Percentiles rank a stretch among this genome's conserved stretches.
phyloP scores from a whole-genome alignment of 1,284 basidiomycete species.

The Naganishia sp. region DNA sequence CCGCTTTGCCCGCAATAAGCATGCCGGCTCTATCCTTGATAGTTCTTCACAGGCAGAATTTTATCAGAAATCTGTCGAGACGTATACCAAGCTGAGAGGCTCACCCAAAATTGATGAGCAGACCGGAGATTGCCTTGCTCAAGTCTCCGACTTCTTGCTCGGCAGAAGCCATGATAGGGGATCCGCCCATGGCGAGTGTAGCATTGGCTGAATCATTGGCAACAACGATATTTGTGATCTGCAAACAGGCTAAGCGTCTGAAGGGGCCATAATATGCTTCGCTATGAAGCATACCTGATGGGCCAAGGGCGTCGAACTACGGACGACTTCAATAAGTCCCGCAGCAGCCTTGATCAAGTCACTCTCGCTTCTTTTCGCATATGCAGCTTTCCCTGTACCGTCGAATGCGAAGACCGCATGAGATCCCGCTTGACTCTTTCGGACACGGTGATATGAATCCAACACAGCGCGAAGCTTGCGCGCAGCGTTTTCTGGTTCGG shows the following conservation, averaged over 20 bases:
- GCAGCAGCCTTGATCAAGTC: slow-evolving; percentile 53
- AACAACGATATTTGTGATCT: slow-evolving; percentile 91
- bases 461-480: slow-evolving; percentile 47
- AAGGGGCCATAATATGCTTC: too few species aligned
- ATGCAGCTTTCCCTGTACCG: slow-evolving; percentile 2
- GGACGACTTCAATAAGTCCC: slow-evolving; percentile 60
- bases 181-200: slow-evolving; percentile 82
- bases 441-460: slow-evolving; percentile 37
- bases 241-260: neutral
- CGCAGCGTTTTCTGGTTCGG: slow-evolving; percentile 65
- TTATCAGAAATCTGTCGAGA: neutral
- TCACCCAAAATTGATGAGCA: slow-evolving; percentile 84
- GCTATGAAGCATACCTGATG: slow-evolving; percentile 64
- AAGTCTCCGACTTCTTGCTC: slow-evolving; percentile 82
- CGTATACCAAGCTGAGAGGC: neutral
- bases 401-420: slow-evolving; percentile 15
- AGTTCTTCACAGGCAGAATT: slow-evolving; percentile 56
- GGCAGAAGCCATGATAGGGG: slow-evolving; percentile 90
- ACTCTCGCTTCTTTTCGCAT: slow-evolving; percentile 36
- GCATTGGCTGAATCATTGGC: slow-evolving; percentile 89
- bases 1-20: slow-evolving; percentile 71
- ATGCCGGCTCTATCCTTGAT: slow-evolving; percentile 72
- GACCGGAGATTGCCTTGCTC: slow-evolving; percentile 64
- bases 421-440: slow-evolving; percentile 9
- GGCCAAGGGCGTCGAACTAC: slow-evolving; percentile 65